Conservation (phyloP, 202 grass and related monocot genomes). For the Carex sylvatica region DNA sequence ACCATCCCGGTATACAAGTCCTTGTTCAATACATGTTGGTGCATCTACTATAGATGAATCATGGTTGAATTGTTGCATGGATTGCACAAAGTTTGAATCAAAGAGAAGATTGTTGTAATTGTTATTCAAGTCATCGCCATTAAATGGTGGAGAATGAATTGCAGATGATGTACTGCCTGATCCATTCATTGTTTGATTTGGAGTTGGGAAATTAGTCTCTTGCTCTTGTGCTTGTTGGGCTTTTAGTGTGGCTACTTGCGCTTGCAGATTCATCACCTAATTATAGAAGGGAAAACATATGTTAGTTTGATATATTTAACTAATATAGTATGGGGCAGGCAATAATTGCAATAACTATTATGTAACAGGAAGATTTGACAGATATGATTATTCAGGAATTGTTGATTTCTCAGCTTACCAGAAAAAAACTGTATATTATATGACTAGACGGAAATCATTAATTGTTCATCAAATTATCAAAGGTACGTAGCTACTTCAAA, state of each 20-base stretch:
- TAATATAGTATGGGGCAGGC: not conserved
- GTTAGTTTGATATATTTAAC: conserved; percentile 7
- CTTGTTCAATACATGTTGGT: not conserved
- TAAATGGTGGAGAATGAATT: conserved; percentile 16
- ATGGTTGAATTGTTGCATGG: conserved; percentile 24
- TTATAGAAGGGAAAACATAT: not conserved
- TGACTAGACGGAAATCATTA: not conserved
- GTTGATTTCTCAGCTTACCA: conserved; percentile 2
- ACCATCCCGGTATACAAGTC: conserved; percentile 10
- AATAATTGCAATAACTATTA: conserved; percentile 14
- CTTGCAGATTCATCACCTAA: conserved; percentile 89
- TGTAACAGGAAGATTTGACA: conserved; percentile 11
- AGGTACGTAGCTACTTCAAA: not conserved
- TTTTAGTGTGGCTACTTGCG: conserved; percentile 79
- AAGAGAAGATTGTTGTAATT: conserved; percentile 18
- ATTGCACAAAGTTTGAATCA: conserved; percentile 28
- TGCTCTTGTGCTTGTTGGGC: conserved; percentile 51
- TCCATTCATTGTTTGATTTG: conserved; percentile 26
- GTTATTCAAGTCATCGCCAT: conserved; percentile 13
- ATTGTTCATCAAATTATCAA: not conserved
- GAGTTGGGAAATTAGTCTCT: conserved; percentile 19
- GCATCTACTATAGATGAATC: not conserved
- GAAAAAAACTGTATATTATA: conserved; percentile 13
- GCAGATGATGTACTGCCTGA: conserved; percentile 4
- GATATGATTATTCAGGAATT: not conserved